Evolutionary conservation across 768 basidiomycete species (phyloP), one percentile per base, ranked within the genome.

Genomic region (Russula sp.): DNA sequence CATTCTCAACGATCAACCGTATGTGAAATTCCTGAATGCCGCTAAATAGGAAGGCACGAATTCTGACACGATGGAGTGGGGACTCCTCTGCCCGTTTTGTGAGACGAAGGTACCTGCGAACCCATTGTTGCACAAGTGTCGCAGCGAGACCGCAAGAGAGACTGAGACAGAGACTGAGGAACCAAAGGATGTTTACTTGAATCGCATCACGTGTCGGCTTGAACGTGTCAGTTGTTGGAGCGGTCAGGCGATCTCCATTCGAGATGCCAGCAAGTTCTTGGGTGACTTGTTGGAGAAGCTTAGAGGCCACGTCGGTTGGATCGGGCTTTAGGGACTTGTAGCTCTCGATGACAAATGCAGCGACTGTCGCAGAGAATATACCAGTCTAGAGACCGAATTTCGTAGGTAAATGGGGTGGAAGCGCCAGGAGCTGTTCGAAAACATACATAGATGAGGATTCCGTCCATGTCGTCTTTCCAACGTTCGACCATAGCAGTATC

Each of bases 121-220:
- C 14, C 64, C 64, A 65, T 8, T 57, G 49, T 38, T 65, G 64
- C 9, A 65, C 56, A 9, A 65, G 42, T 2, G 56, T 58, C 11
- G 64, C 62, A n/a, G 14, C 13, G 18, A 65, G 64, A 9, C 62
- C 64, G 25, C 54, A 55, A 2, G 39, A 43, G 32, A 64, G 61
- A 9, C 48, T 43, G 42, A 62, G 29, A 29, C 42, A 56, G 42
- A 66, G 63, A 32, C 65, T 66, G 56, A 59, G 42, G 57, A 66
- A 66, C 65, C 65, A 66, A 29, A 66, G 36, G 10, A 56, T 66
- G 11, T 66, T 66, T 22, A 66, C 63, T 36, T 54, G 56, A 29
- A 65, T 8, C 10, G 42, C 39, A 22, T 25, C 43, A 7, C 51
- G 47, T 41, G 16, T 10, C 4, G 42, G 35, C 3, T 5, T 29